Evolutionary conservation across 208 protist species (phyloP), one percentile per base, ranked within the genome.

Genomic region (Wallacemonas sp.): DNA sequence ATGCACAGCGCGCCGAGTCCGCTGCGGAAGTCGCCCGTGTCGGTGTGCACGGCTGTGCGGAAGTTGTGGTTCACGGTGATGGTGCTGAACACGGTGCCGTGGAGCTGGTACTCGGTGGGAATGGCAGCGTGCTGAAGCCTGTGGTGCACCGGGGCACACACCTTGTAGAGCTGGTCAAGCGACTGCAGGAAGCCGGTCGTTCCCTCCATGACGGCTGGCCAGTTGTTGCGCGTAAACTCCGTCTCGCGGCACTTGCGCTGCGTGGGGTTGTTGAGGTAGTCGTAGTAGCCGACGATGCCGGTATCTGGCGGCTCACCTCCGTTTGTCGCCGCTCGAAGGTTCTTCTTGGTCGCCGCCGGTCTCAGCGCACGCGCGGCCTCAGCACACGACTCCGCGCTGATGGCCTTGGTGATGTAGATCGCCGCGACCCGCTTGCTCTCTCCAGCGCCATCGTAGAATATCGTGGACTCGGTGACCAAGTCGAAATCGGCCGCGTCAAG

Each of bases 41-140:
- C 93, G 1, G 79, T 89, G 74, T 97, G 93, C 36, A 91, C 84
- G 10, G 91, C 91, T 11, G 91, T 96, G 45, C 93, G 72, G 67
- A 97, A 97, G 65, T 93, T 91, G 52, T 74, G 63, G 67, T 97
- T 97, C 4, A 97, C 90, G 11, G 91, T 96, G 45, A 96, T 69
- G 32, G 93, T 97, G 72, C 89, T 94, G 74, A 97, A 97, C 1
- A 92, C 91, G 18, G 91, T 96, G 20, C 76, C 79, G 65, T 81
- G 87, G 7, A 97, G 68, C 61, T 87, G 82, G 67, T 84, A 92
- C 54, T 77, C 69, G 3, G 74, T 45, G 7, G 93, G 91, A 66
- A 96, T 96, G 45, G 82, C 85, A 8, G 76, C 70, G 10, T 68
- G 61, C 68, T 96, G 93, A 18, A 93, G 79, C 26, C 81, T 79